A percentile compares a stretch with the other conserved stretches of the same genome.
Evolutionary conservation across 1,284 basidiomycete genomes (phyloP).

Genomic region (Sparassis latifolia): DNA sequence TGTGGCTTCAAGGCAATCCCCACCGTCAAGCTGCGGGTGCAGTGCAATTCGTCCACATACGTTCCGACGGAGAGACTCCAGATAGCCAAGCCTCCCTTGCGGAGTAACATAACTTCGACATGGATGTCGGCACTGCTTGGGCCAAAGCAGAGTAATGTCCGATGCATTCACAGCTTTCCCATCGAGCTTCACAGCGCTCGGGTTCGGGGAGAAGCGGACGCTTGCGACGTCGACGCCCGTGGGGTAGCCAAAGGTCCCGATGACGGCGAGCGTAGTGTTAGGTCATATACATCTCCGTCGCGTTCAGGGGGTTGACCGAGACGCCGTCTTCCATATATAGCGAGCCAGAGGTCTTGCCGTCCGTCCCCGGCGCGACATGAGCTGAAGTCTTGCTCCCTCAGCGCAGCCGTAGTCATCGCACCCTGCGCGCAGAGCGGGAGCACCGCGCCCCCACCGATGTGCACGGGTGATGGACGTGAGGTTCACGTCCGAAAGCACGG

Average conservation of each 20-base stretch:
- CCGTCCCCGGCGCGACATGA: slow-evolving; percentile 50
- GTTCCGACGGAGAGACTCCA: too few species aligned
- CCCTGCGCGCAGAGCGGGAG: slow-evolving; percentile 47
- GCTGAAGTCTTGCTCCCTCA: slow-evolving; percentile 55
- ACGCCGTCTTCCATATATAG: slow-evolving; percentile 63
- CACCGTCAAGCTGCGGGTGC: too few species aligned
- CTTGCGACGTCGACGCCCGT: slow-evolving; percentile 37
- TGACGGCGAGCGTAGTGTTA: slow-evolving; percentile 39
- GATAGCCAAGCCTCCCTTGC: too few species aligned
- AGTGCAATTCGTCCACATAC: too few species aligned
- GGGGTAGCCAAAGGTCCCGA: slow-evolving; percentile 44
- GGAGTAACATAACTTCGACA: too few species aligned
- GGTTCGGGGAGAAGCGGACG: slow-evolving; percentile 34
- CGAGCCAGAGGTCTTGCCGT: slow-evolving; percentile 42
- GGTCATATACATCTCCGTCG: slow-evolving; percentile 39
- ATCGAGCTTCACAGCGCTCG: slow-evolving; percentile 30
- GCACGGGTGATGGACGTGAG: slow-evolving; percentile 55
- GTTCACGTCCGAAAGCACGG: slow-evolving; percentile 43
- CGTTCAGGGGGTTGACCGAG: slow-evolving; percentile 36
- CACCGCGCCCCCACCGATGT: slow-evolving; percentile 54
- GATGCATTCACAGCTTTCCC: slow-evolving; percentile 18
- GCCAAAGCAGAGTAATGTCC: too few species aligned
- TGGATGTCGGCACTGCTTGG: too few species aligned
- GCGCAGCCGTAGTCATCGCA: slow-evolving; percentile 52
- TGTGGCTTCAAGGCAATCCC: too few species aligned